Base-by-base conservation (phyloP, 2,329 filamentous ascomycete genomes). In the Aspergillus tanneri region DNA sequence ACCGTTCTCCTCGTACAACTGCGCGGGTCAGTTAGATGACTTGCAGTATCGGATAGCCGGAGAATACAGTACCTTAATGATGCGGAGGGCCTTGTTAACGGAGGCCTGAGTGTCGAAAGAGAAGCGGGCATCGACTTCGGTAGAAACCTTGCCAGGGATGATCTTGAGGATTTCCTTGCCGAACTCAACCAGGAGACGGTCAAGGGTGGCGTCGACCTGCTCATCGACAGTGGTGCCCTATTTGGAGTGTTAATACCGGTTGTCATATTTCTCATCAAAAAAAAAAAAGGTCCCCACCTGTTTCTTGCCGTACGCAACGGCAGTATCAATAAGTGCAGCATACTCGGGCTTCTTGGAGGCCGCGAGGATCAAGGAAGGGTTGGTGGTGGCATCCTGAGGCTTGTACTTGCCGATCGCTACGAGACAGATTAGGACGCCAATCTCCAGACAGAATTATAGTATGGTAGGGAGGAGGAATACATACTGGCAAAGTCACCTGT, bases 331-430 rank as follows among this genome's bases (percentile, higher is more conserved):
- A 70, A 97, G 79, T 74, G 86, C 86, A 68, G 88, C 90, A 75
- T 97, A 97, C 76, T 96, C 91, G 72, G 88, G 70, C 85, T 97
- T 97, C 84, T 99, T 97, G 71, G 93, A 91, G 58, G 93, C 93
- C 62, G 91, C 92, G 71, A 99, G 87, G 76, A 99, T 97, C 72
- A 99, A 83, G 57, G 93, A 97, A 52, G 93, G 93, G 85, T 99
- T 99, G 80, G 93, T 99, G 74, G 93, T 99, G 70, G 93, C 93
- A 88, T 99, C 93, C 82, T 99, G 91, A 59, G 93, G 93, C 85
- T 96, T 95, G 86, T 99, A 99, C 82, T 97, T 96, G 81, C 82
- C 91, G 74, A 99, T 99, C 75, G 91, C 91, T 84, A 8, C 77
- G 72, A 27, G 19, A 18, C 1, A 28, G 18, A 37, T 40, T 38